Conservation (phyloP, 352 stramenopile genomes). For the Peronospora tabacina region DNA sequence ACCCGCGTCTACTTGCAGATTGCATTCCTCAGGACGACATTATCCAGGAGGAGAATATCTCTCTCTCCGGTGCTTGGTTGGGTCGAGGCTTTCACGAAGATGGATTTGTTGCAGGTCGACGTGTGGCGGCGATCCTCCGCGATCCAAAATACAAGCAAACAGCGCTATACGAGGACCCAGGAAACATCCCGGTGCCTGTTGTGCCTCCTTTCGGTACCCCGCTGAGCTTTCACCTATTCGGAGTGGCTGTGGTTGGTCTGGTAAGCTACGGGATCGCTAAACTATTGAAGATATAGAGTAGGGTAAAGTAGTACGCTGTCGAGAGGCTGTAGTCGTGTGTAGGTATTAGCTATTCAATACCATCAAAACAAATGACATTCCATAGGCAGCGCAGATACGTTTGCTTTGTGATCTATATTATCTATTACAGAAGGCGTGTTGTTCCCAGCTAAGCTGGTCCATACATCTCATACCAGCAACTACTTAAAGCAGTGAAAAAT, state of each 20-base stretch:
- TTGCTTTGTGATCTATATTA: neutral
- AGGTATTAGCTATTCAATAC: neutral
- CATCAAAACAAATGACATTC: slow-evolving; percentile 2
- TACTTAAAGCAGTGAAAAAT: slow-evolving; percentile 37
- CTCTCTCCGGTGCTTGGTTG: slow-evolving; percentile 73
- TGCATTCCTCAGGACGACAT: slow-evolving; percentile 84
- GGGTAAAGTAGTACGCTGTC: slow-evolving; percentile 1
- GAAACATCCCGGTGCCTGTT: slow-evolving; percentile 62
- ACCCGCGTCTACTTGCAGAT: slow-evolving; percentile 73
- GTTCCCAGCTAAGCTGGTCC: too few relatives aligned
- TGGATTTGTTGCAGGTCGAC: slow-evolving; percentile 76
- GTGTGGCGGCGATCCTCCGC: slow-evolving; percentile 67
- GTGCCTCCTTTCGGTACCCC: slow-evolving; percentile 72
- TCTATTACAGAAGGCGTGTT: too few relatives aligned
- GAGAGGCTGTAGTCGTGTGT: neutral
- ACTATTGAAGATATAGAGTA: slow-evolving; percentile 45
- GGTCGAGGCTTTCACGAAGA: slow-evolving; percentile 84
- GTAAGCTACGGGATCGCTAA: slow-evolving; percentile 59
- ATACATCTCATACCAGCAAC: neutral
- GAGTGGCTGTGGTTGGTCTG: slow-evolving; percentile 42
- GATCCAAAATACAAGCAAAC: slow-evolving; percentile 68
- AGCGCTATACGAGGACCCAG: slow-evolving; percentile 72
- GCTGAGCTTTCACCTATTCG: slow-evolving; percentile 53
- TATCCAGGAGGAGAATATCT: slow-evolving; percentile 76
- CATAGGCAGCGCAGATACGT: slow-evolving; percentile 1